A percentile compares a stretch with the other conserved stretches of the same genome.
These are phyloP conservation scores for Trichoderma brevicompactum DNA, from an alignment of 2,329 filamentous ascomycete genomes.

Conservation along the genomic window DNA sequence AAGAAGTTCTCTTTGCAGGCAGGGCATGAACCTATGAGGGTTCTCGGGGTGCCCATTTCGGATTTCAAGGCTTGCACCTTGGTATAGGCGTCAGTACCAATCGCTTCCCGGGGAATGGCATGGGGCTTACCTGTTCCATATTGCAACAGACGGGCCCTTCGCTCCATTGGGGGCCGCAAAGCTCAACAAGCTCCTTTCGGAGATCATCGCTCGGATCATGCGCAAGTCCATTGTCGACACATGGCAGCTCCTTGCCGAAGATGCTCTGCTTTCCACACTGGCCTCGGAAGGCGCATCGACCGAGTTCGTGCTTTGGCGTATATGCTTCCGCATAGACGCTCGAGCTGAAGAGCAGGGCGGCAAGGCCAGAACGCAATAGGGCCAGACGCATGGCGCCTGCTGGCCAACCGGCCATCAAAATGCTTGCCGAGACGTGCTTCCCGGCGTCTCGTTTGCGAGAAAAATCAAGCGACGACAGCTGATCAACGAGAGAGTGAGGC, in stretches of 20 bases:
- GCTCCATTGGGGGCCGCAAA: conserved; percentile 89
- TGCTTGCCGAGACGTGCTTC: conserved; percentile 1
- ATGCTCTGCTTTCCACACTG: conserved; percentile 90
- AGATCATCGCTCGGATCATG: conserved; percentile 72
- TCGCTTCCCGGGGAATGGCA: neutral
- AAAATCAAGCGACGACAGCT: no score
- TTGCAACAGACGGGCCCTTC: conserved; percentile 84
- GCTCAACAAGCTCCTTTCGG: conserved; percentile 75
- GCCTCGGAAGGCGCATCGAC: conserved; percentile 86
- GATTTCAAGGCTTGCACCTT: conserved; percentile 79
- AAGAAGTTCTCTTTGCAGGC: conserved; percentile 99
- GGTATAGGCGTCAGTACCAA: neutral
- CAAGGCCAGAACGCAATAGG: conserved; percentile 40
- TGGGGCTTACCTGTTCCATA: conserved; percentile 67
- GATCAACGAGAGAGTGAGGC: neutral
- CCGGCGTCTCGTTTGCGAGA: neutral
- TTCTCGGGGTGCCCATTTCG: conserved; percentile 84
- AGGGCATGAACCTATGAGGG: conserved; percentile 89
- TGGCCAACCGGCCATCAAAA: conserved; percentile 17
- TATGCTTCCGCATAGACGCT: conserved; percentile 38
- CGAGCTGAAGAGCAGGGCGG: conserved; percentile 38
- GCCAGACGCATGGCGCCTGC: conserved; percentile 24
- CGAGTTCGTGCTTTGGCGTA: conserved; percentile 76
- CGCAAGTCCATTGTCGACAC: conserved; percentile 86
- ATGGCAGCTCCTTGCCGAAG: conserved; percentile 88